Base-by-base conservation (phyloP, 495 filamentous ascomycete species). In the Clohesyomyces aquaticus region DNA sequence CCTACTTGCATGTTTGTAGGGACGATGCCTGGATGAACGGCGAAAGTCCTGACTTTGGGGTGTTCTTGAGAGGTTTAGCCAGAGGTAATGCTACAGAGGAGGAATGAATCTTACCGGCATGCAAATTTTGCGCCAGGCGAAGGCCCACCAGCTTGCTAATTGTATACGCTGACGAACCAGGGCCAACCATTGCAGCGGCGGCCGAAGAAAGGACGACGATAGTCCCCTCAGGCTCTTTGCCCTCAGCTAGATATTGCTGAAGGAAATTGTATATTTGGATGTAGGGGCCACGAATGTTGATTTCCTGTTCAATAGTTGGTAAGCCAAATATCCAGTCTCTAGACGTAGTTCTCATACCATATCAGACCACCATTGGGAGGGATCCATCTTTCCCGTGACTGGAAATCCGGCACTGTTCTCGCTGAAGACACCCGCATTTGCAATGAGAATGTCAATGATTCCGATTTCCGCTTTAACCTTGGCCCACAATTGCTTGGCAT, bases 291-390 rank as follows among this genome's bases (percentile, higher is more conserved):
- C 48, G 42, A 41, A 67, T 47, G 53, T 70, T 70, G 51, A 57
- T 27, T 51, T 70, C 59, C 65, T 68, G 43, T 52, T 22, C 48
- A 2, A 29, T 48, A 6, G 21, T 18, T 63, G 43, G 19, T 22
- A 26, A 16, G 4, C 52, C 35, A 12, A 28, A 53, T 8, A 12
- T 11, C 4, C 49, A 53, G 9, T 12, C 16, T 25, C 3, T 4
- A 11, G 23, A 10, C 18, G 3, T 16, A 49, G 26, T 22, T 1
- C 38, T 11, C 64, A 0, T 61, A 70, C 64, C 21, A 70, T 41
- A 57, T 70, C 58, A 25, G 27, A 22, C 64, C 67, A 70, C 67
- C 67, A 70, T 6, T 28, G 47, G 8, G 49, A 38, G 2, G 64
- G 54, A 10, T 59, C 47, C 4, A 63, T 54, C 14, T 19, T 35